phyloP scores from a whole-genome alignment of 495 filamentous ascomycete genomes.

The Penicillium bovifimosum region DNA sequence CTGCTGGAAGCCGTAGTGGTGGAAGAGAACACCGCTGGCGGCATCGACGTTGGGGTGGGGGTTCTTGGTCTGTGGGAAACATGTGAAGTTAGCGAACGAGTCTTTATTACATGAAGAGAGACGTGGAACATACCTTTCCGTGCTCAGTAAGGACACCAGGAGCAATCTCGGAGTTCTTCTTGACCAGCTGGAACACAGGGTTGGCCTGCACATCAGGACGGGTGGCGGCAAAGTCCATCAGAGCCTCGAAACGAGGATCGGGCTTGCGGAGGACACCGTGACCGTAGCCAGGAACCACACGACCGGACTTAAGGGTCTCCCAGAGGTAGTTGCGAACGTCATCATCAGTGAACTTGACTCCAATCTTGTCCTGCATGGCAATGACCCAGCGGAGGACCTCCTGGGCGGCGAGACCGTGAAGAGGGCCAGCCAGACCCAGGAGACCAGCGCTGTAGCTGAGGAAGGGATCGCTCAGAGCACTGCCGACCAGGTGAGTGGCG shows the following conservation, averaged over 20 bases:
- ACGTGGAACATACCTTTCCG: conserved; percentile 59
- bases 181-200: conserved; percentile 89
- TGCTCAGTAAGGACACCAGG: conserved; percentile 86
- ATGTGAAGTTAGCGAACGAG: neutral
- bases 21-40: conserved; percentile 86
- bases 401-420: conserved; percentile 94
- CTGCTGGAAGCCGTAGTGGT: conserved; percentile 95
- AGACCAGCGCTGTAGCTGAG: conserved; percentile 93
- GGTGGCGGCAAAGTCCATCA: conserved; percentile 89
- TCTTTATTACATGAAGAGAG: neutral
- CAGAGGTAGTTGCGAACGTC: conserved; percentile 87
- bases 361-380: conserved; percentile 87
- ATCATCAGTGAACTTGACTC: conserved; percentile 66
- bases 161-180: conserved; percentile 75
- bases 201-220: conserved; percentile 79
- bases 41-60: conserved; percentile 95
- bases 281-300: conserved; percentile 95
- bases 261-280: conserved; percentile 97
- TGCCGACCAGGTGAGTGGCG: conserved; percentile 95
- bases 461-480: conserved; percentile 90
- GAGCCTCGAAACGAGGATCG: conserved; percentile 89
- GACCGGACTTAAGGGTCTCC: conserved; percentile 86
- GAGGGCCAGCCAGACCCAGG: conserved; percentile 87
- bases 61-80: conserved; percentile 72
- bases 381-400: conserved; percentile 95